These are phyloP conservation scores for Talaromyces albobiverticillius DNA, from an alignment of 2,329 filamentous ascomycete genomes.

Conservation along the genomic window DNA sequence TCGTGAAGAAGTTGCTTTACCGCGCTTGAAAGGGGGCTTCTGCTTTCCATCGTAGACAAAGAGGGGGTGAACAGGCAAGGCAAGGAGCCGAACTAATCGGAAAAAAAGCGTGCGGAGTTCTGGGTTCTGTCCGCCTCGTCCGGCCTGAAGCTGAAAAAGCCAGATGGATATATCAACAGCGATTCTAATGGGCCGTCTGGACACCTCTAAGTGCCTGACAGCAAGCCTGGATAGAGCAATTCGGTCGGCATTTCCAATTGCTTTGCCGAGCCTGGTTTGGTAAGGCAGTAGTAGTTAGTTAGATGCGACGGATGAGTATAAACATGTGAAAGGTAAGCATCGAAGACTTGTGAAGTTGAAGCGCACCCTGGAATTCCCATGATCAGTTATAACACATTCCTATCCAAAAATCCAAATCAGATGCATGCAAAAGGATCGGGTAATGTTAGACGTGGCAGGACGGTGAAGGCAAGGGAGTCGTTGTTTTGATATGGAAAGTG, in stretches of 20 bases:
- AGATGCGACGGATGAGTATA: background rate
- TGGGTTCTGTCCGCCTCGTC: slow-evolving; percentile 82
- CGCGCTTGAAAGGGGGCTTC: slow-evolving; percentile 83
- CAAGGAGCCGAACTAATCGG: slow-evolving; percentile 73
- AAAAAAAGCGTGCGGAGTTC: slow-evolving; percentile 91
- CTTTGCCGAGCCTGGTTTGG: slow-evolving; percentile 72
- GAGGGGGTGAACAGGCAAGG: slow-evolving; percentile 75
- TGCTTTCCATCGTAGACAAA: slow-evolving; percentile 89
- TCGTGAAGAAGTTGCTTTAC: slow-evolving; percentile 59
- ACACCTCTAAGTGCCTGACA: slow-evolving; percentile 69
- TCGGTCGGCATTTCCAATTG: slow-evolving; percentile 77
- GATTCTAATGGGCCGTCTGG: slow-evolving; percentile 71
- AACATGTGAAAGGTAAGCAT: no score
- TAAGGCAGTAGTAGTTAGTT: no score
- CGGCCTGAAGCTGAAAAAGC: slow-evolving; percentile 90
- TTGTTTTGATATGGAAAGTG: slow-evolving; percentile 13
- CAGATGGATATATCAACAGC: slow-evolving; percentile 96
- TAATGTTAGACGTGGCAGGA: background rate
- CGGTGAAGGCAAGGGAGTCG: background rate
- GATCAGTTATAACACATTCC: background rate
- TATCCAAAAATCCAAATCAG: background rate
- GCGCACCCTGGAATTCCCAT: slow-evolving; percentile 17
- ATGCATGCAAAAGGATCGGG: background rate
- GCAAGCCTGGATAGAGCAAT: slow-evolving; percentile 81
- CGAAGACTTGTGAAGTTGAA: background rate